Evolutionary conservation across 257 asterid species (phyloP).

Genomic region (Salvia miltiorrhiza): DNA sequence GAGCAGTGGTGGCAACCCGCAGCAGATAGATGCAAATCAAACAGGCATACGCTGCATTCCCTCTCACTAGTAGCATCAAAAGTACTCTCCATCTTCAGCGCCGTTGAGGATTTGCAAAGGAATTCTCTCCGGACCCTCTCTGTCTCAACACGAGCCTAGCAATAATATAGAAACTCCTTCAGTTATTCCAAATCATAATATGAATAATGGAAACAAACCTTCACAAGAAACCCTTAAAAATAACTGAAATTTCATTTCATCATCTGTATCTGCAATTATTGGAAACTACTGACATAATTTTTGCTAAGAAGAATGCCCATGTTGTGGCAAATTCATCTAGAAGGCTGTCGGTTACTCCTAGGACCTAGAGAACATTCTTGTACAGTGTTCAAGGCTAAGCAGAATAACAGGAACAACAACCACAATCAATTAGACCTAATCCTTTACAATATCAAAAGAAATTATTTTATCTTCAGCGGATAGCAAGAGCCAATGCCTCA

Average conservation of each 20-base stretch:
- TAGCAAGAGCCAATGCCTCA: not conserved
- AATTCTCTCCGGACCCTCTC: constrained; percentile 75
- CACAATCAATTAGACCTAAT: not conserved
- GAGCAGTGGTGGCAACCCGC: constrained; percentile 99
- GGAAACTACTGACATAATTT: not conserved
- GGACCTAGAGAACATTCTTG: not conserved
- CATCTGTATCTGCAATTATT: not conserved
- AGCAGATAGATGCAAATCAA: constrained; percentile 95
- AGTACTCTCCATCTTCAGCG: constrained; percentile 91
- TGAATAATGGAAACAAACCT: constrained; percentile 5
- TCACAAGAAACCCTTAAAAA: not conserved
- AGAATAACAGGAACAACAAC: not conserved
- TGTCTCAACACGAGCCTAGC: constrained; percentile 79
- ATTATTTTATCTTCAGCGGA: not conserved
- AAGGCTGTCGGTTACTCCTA: not conserved
- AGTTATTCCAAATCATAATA: constrained; percentile 6
- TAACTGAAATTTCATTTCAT: not conserved
- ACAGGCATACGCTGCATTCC: constrained; percentile 90
- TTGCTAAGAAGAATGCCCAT: not conserved
- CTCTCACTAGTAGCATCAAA: constrained; percentile 90
- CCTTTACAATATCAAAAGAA: not conserved
- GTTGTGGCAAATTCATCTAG: not conserved
- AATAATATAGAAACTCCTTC: constrained; percentile 17
- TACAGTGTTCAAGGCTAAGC: not conserved
- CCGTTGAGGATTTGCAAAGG: constrained; percentile 77